Evolutionary conservation across 345 rosid species (phyloP), one percentile per base, ranked within the genome.

Genomic region (Iberis pinnata): DNA sequence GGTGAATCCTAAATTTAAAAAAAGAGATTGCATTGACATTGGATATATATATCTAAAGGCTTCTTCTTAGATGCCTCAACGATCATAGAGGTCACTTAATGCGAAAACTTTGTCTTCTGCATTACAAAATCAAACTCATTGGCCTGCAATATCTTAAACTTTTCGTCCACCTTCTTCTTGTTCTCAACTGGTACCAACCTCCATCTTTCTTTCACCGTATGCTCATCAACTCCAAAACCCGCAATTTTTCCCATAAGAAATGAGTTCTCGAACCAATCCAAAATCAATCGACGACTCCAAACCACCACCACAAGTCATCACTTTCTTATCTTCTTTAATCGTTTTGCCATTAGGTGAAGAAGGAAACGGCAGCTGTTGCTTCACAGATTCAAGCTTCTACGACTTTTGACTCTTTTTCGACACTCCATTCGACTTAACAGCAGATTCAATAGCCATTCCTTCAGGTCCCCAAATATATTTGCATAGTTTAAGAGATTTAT

Each of bases 401-500:
- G 39, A 19, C 39, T 61, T 53, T 38, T 45, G 55, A 32, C 39
- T 61, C 63, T 62, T 68, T 0, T 49, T 68, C 0, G 59, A 4
- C 1, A 55, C 44, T 1, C 73, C 73, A 2, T 56, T 56, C 0
- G 60, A 51, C 19, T 66, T 67, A n/a, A 50, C 32, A 3, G 37
- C 46, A 0, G 72, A 42, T 5, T 69, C 73, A 6, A 19, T 7
- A 46, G 19, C 72, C 4, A 69, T 18, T 7, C 73, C 73, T 2
- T 69, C 49, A 56, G 63, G 42, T 2, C 77, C 74, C 86, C 80
- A 80, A 1, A 80, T 56, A 10, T 37, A 22, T 39, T 75, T 60
- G 0, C 77, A 69, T 18, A 80, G 40, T 6, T 36, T 44, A 9
- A 50, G 71, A 11, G 66, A 12, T 20, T 60, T 66, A 4, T 33